phyloP scores from a whole-genome alignment of 1,139 yeast species.

The Hanseniaspora sp. region DNA sequence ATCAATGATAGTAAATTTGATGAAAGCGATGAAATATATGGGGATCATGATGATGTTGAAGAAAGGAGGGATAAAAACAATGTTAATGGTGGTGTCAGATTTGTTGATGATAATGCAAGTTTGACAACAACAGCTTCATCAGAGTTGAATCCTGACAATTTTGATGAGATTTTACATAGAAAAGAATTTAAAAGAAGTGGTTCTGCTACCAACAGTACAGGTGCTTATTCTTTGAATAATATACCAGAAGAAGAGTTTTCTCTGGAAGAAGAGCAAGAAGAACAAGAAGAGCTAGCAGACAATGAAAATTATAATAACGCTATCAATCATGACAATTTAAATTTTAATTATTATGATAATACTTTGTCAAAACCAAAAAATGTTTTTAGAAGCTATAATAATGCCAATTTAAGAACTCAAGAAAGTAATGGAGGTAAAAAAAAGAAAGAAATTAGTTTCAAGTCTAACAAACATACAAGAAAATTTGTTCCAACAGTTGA shows the following conservation, averaged over 20 bases:
- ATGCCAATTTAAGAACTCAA: not conserved
- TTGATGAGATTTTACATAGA: not conserved
- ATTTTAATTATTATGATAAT: not conserved
- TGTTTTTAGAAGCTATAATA: slow-evolving; percentile 3
- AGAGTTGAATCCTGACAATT: not conserved
- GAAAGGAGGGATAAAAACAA: not conserved
- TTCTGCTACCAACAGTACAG: not conserved
- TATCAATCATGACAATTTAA: not conserved
- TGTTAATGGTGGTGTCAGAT: not conserved
- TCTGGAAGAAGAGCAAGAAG: not conserved
- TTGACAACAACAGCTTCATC: slow-evolving; percentile 4
- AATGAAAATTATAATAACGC: not conserved
- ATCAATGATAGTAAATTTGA: not conserved
- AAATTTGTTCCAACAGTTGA: slow-evolving; percentile 12
- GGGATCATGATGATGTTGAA: not conserved
- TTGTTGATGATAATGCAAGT: slow-evolving; percentile 8
- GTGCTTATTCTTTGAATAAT: not conserved
- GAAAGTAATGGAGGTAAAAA: not conserved
- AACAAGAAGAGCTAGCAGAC: not conserved
- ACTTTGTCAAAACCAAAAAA: slow-evolving; percentile 3
- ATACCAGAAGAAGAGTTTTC: slow-evolving; percentile 11
- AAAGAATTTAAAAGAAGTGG: not conserved
- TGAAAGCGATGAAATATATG: not conserved
- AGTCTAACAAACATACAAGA: slow-evolving; percentile 8
- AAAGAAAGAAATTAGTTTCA: slow-evolving; percentile 8